Evolutionary conservation across 208 protist species (phyloP).

Genomic region (Strigomonas culicis): DNA sequence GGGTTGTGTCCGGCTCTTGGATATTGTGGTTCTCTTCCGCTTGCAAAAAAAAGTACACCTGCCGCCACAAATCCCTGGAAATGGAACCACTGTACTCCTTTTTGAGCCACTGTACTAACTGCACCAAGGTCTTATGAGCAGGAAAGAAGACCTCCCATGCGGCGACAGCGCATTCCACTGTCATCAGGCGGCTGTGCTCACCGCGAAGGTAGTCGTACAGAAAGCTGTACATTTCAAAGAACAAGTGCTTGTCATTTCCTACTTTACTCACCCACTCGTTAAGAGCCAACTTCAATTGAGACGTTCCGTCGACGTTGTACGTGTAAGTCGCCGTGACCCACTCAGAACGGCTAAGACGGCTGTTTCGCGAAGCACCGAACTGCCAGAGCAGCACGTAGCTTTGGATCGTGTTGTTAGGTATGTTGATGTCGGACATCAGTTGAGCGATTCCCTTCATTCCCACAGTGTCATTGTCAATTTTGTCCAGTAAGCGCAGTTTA

Average conservation of each 20-base stretch:
- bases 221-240: conserved; percentile 75
- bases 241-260: conserved; percentile 21
- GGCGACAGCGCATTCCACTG: conserved; percentile 27
- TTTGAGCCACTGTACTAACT: conserved; percentile 56
- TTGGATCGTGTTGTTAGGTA: conserved; percentile 42
- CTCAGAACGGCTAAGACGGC: conserved; percentile 51
- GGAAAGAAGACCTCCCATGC: conserved; percentile 72
- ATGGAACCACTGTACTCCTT: conserved; percentile 38
- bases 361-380: conserved; percentile 43
- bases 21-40: not conserved
- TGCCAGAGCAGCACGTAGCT: conserved; percentile 76
- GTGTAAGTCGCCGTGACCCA: conserved; percentile 70
- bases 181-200: conserved; percentile 67
- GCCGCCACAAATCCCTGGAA: conserved; percentile 78
- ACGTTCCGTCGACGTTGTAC: conserved; percentile 40
- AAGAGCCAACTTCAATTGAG: conserved; percentile 40
- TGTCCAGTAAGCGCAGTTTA: conserved; percentile 32
- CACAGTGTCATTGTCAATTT: conserved; percentile 39
- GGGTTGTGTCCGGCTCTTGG: conserved; percentile 5
- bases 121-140: conserved; percentile 16
- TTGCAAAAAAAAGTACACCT: conserved; percentile 48
- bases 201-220: conserved; percentile 86
- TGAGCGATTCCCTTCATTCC: conserved; percentile 51
- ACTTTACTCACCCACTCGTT: conserved; percentile 58
- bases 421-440: conserved; percentile 48